Percentiles rank a stretch among this genome's conserved stretches.
Conservation (phyloP, 371 early-diverging fungal genomes). For the Edhazardia aedis region DNA sequence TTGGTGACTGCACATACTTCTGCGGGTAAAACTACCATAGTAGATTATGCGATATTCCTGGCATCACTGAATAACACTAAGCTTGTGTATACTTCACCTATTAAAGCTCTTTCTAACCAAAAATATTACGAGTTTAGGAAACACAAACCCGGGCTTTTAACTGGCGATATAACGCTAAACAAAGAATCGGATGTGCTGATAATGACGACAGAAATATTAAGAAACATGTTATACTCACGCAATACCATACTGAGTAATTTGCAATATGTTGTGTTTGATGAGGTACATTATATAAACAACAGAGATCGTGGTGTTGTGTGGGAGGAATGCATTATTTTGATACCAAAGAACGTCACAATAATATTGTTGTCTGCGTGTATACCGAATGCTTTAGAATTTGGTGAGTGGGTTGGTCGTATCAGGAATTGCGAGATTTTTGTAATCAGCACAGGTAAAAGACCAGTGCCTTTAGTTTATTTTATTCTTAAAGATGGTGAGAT, state of each 20-base stretch:
- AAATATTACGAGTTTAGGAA: constrained; percentile 96
- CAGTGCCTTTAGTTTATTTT: constrained; percentile 77
- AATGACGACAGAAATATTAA: constrained; percentile 98
- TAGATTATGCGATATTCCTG: constrained; percentile 94
- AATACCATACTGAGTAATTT: constrained; percentile 91
- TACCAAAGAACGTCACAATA: constrained; percentile 63
- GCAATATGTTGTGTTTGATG: constrained; percentile 95
- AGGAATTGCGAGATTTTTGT: constrained; percentile 89
- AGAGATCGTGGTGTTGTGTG: constrained; percentile 86
- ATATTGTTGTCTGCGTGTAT: constrained; percentile 96
- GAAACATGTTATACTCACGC: constrained; percentile 93
- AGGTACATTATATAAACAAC: constrained; percentile 93
- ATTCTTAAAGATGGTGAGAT: constrained; percentile 11
- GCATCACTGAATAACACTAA: constrained; percentile 70
- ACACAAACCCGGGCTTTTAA: constrained; percentile 91
- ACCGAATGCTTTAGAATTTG: constrained; percentile 97
- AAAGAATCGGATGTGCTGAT: constrained; percentile 83
- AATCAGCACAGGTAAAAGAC: constrained; percentile 93
- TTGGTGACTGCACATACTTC: constrained; percentile 92
- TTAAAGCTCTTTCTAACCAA: constrained; percentile 95
- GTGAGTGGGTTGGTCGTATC: constrained; percentile 85
- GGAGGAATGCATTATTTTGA: constrained; percentile 94
- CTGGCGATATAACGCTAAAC: constrained; percentile 96
- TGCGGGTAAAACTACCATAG: constrained; percentile 97
- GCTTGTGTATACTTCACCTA: constrained; percentile 94